Evolutionary conservation across 495 filamentous ascomycete species (phyloP).

Genomic region (Aspergillus sparsus): DNA sequence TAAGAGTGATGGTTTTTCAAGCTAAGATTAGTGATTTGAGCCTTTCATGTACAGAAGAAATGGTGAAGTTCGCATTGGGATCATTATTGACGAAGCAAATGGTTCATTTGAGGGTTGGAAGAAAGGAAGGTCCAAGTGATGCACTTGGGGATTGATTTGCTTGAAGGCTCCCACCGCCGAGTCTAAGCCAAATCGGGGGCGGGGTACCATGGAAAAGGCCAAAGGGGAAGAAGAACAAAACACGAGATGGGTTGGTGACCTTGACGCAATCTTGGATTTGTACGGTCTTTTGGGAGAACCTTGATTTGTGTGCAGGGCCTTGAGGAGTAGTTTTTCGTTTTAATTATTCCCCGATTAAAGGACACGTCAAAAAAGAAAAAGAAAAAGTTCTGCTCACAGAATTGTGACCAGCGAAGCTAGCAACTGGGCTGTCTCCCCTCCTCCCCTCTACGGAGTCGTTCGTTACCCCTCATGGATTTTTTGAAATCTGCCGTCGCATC

Average conservation of each 20-base stretch:
- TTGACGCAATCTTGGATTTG: neutral
- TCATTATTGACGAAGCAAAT: neutral
- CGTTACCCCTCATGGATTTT: slow-evolving; percentile 74
- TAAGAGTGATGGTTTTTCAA: too few species aligned
- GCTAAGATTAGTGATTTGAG: too few species aligned
- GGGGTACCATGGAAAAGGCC: slow-evolving; percentile 20
- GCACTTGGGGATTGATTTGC: neutral
- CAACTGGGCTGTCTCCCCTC: slow-evolving; percentile 5
- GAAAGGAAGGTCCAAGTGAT: neutral
- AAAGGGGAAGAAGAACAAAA: neutral
- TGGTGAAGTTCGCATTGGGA: too few species aligned
- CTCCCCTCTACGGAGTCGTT: slow-evolving; percentile 3
- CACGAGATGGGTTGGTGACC: neutral
- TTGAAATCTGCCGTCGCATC: slow-evolving; percentile 96
- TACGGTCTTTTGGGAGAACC: neutral
- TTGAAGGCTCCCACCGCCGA: slow-evolving; percentile 1
- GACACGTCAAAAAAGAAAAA: too few species aligned
- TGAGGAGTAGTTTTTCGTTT: neutral
- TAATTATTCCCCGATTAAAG: neutral
- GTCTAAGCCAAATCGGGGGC: slow-evolving; percentile 31
- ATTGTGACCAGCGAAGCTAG: slow-evolving; percentile 22
- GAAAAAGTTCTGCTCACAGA: slow-evolving; percentile 3
- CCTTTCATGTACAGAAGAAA: too few species aligned
- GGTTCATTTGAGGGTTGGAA: neutral
- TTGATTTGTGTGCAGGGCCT: neutral